Base-by-base conservation (phyloP, 768 basidiomycete species). In the Hemileccinum rubropunctum region DNA sequence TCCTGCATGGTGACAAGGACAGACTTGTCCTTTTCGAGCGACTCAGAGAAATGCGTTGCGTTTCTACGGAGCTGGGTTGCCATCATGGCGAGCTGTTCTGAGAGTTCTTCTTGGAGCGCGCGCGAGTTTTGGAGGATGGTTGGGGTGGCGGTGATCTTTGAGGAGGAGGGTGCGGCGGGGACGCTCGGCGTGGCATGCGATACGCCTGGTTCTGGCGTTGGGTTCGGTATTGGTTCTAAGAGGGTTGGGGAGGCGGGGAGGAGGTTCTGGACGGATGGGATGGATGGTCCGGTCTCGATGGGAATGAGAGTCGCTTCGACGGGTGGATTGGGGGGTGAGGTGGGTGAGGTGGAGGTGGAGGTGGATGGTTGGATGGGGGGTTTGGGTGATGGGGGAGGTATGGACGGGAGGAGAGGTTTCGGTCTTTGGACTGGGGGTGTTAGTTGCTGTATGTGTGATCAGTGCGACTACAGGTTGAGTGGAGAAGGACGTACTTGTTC, bases 31-130 rank as follows among this genome's bases (percentile, higher is more conserved):
- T 84, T 84, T 36, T 73, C 83, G 1, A 98, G 72, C 11, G 83
- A 74, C 4, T 76, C 74, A 5, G 86, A 79, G 63, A 98, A 95
- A 58, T 91, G 82, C 0, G 85, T 64, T 0, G 92, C 85, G 57
- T 95, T 95, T 20, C 81, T 76, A 59, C 88, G 90, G 43, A 98
- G 81, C 63, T 93, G 91, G 10, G 82, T 74, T 1, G 92, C 91
- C 95, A 98, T 98, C 48, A 81, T 67, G 1, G 83, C 84, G 21
- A 95, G 80, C 59, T 91, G 86, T 9, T 74, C 73, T 0, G 88
- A 78, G 41, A 95, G 80, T 20, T 88, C 81, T 44, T 90, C 80
- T 21, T 95, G 92, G 3, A 87, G 69, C 1, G 77, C 74, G 32
- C 66, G 76, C n/a, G 85, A 80, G 51, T 80, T 78, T 58, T 81